A percentile compares a stretch with the other conserved stretches of the same genome.
Conservation (phyloP, 108 stramenopile species). For the Stephanodiscus triporus region DNA sequence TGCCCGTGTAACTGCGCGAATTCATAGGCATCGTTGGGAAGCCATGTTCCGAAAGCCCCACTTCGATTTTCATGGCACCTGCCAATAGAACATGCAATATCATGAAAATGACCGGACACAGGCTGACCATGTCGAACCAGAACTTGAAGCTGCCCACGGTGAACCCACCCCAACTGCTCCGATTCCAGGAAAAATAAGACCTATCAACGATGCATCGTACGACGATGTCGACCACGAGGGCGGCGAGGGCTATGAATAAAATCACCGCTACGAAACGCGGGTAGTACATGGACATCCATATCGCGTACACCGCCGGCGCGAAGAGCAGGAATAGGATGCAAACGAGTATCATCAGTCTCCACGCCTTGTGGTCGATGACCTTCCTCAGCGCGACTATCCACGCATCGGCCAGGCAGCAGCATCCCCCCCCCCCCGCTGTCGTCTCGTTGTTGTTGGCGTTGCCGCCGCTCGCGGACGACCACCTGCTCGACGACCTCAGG, state of each 20-base stretch:
- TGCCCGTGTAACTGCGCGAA: too few relatives aligned
- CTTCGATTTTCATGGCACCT: not conserved
- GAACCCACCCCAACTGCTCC: not conserved
- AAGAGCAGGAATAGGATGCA: not conserved
- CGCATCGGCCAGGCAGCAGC: not conserved
- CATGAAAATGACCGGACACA: not conserved
- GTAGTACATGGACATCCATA: not conserved
- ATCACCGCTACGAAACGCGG: not conserved
- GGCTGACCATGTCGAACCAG: slow-evolving; percentile 6
- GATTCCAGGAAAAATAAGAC: slow-evolving; percentile 3
- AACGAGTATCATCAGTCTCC: not conserved
- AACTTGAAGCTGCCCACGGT: slow-evolving; percentile 8
- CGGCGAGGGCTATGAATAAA: too few relatives aligned
- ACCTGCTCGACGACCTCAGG: too few relatives aligned
- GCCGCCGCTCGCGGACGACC: not conserved
- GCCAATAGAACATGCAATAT: not conserved
- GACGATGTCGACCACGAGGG: slow-evolving; percentile 1
- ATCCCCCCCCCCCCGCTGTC: not conserved
- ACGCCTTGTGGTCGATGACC: not conserved
- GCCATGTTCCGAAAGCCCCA: not conserved
- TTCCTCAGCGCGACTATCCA: not conserved
- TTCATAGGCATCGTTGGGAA: not conserved
- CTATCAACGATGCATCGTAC: not conserved
- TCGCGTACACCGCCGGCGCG: not conserved
- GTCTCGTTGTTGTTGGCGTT: not conserved